Evolutionary conservation across 202 grass and related monocot species (phyloP).

Genomic region (Alloteropsis angusta): DNA sequence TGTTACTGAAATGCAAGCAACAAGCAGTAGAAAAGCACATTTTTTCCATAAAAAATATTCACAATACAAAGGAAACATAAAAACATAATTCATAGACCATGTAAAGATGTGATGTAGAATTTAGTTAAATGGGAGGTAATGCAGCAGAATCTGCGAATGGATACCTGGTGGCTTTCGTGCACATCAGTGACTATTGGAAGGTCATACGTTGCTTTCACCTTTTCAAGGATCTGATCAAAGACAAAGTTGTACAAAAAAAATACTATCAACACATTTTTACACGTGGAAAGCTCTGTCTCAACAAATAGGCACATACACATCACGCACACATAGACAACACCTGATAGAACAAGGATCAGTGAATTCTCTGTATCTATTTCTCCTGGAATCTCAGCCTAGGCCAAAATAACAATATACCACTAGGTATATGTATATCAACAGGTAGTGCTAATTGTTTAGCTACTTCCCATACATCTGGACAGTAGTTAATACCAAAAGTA

Average conservation of each 20-base stretch:
- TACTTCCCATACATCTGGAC: neutral
- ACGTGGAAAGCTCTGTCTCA: neutral
- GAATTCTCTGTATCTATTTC: neutral
- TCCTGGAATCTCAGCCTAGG: neutral
- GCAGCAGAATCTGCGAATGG: neutral
- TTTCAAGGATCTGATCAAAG: constrained; percentile 76
- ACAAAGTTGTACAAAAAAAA: neutral
- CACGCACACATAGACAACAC: neutral
- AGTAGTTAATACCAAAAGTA: neutral
- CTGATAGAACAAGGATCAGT: neutral
- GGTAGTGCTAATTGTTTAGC: neutral
- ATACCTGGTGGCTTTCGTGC: constrained; percentile 90
- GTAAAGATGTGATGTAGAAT: neutral
- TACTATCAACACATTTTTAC: neutral
- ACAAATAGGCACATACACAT: neutral
- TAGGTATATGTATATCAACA: neutral
- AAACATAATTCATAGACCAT: neutral
- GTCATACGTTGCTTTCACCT: constrained; percentile 78
- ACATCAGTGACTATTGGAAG: constrained; percentile 86
- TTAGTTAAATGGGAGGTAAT: neutral
- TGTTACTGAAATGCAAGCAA: neutral
- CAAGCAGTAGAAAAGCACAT: neutral
- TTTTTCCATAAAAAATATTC: neutral
- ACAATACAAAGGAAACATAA: neutral
- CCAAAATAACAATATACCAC: neutral